These are phyloP conservation scores for Candida silvatica DNA, from an alignment of 805 yeast genomes.

Conservation along the genomic window DNA sequence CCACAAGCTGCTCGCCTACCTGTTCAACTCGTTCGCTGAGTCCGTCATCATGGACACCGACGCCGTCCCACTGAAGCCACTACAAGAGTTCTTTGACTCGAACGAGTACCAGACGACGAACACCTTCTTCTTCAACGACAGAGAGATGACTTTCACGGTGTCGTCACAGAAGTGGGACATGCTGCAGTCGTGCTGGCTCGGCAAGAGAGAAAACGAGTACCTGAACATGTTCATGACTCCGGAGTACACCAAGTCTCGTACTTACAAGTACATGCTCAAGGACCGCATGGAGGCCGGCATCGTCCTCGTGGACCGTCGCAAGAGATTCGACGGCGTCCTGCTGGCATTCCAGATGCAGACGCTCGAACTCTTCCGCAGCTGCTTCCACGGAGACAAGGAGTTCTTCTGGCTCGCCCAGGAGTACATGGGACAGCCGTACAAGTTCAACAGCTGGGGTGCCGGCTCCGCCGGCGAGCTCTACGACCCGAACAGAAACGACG, in stretches of 20 bases:
- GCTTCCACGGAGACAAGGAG: constrained; percentile 43
- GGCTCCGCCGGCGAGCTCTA: constrained; percentile 40
- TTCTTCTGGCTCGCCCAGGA: constrained; percentile 66
- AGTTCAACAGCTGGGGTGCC: constrained; percentile 44
- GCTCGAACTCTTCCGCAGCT: constrained; percentile 33
- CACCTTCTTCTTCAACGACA: constrained; percentile 42
- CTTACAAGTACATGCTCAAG: constrained; percentile 32
- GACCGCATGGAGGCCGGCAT: constrained; percentile 44
- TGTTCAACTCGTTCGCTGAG: constrained; percentile 52
- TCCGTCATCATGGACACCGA: constrained; percentile 48
- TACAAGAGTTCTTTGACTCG: constrained; percentile 27
- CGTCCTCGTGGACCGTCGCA: constrained; percentile 34
- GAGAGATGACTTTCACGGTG: constrained; percentile 19
- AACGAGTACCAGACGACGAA: constrained; percentile 27
- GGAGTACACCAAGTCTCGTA: constrained; percentile 27
- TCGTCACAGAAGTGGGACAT: background rate
- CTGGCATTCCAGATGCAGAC: constrained; percentile 8
- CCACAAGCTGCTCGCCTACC: constrained; percentile 45
- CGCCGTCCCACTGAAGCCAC: constrained; percentile 30
- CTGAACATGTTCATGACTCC: background rate
- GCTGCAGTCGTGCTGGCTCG: constrained; percentile 32
- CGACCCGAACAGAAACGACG: constrained; percentile 22
- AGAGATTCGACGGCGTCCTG: constrained; percentile 42
- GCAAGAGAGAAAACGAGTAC: constrained; percentile 7
- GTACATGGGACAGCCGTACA: constrained; percentile 44